Evolutionary conservation across 441 rosid species (phyloP), one percentile per base, ranked within the genome.

Genomic region (Erysimum cheiri): DNA sequence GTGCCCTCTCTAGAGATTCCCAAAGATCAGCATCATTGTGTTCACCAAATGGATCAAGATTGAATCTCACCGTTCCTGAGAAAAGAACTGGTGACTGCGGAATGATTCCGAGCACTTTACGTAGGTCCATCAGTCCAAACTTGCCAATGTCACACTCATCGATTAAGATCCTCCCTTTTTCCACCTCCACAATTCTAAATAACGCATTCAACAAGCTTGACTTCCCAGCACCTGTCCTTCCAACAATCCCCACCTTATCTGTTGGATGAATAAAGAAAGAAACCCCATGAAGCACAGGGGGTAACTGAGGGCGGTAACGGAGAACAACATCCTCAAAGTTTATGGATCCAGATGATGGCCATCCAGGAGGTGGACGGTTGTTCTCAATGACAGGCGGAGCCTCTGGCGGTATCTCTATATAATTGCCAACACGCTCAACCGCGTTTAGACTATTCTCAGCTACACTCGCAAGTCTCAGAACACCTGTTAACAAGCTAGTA

Each of bases 151-250:
- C 91, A 78, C 84, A 87, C 49, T 77, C 91, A 68, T 93, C 97
- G 72, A 93, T 88, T 73, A 84, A 77, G 46, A 93, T 87, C 69
- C 89, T 85, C 79, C 98, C 98, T 60, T 85, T 91, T 73, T 93
- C 97, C 9, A 91, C 76, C 81, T 93, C 97, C 59, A 91, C 98
- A 60, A 93, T 89, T 54, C 98, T 85, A 70, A 93, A 93, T 53
- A 93, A 84, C 13, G 98, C 84, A 84, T 93, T 93, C 62, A 93
- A 73, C 88, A 93, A 84, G 76, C 98, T 93, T 64, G 97, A 91
- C 82, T 93, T 93, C 39, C 98, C 98, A 15, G 98, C 98, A 8
- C 98, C 98, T 3, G 98, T 93, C 76, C 98, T 88, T 74, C 98
- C 98, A 65, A 88, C 98, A 53, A 93, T 85, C 67, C 98, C 98